Evolutionary conservation across 257 asterid species (phyloP).

Genomic region (Avicennia marina): DNA sequence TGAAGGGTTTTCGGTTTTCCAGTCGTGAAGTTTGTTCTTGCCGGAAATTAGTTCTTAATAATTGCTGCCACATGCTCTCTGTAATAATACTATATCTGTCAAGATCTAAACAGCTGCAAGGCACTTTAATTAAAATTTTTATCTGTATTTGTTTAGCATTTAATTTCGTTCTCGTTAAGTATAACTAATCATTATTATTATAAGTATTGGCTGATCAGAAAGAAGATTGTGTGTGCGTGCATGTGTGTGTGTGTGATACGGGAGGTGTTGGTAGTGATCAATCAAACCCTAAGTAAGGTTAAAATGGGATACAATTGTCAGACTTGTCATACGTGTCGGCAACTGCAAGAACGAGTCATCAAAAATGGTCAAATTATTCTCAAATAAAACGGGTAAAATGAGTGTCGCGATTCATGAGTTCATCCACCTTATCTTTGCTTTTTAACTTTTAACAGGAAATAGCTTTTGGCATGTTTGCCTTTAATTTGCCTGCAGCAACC

Average conservation of each 20-base stretch:
- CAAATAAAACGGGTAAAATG: background rate
- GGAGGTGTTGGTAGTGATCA: too few relatives aligned
- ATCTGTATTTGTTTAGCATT: background rate
- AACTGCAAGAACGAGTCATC: background rate
- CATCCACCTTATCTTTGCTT: slow-evolving; percentile 18
- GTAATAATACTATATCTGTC: slow-evolving; percentile 22
- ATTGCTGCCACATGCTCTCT: slow-evolving; percentile 39
- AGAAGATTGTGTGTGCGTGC: too few relatives aligned
- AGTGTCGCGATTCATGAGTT: background rate
- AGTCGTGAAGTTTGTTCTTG: slow-evolving; percentile 13
- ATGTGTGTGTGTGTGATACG: background rate
- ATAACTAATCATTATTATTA: background rate
- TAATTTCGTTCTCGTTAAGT: background rate
- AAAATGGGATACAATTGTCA: background rate
- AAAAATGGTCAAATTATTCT: background rate
- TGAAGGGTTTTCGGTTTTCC: background rate
- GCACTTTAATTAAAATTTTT: background rate
- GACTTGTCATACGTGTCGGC: slow-evolving; percentile 1
- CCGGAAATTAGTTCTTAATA: slow-evolving; percentile 8
- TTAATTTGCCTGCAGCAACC: slow-evolving; percentile 14
- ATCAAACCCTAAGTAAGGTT: slow-evolving; percentile 10
- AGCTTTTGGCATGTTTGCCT: slow-evolving; percentile 1
- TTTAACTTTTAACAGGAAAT: slow-evolving; percentile 11
- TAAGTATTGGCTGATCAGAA: background rate
- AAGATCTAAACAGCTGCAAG: slow-evolving; percentile 23